These are phyloP conservation scores for Saposhnikovia divaricata DNA, from an alignment of 129 eudicot species.

Conservation along the genomic window DNA sequence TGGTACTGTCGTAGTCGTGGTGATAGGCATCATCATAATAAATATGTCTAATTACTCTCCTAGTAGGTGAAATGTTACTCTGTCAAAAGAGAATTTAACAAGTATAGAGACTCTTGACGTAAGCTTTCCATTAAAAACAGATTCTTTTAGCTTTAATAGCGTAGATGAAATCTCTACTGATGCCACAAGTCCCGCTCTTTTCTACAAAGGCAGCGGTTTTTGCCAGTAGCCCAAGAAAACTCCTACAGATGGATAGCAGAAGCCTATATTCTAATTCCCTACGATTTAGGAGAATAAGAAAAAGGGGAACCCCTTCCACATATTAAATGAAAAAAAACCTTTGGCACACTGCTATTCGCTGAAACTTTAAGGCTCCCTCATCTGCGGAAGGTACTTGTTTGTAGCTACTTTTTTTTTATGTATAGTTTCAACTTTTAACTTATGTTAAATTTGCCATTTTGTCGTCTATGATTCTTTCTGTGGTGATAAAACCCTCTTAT, in stretches of 20 bases:
- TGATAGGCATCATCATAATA: not conserved
- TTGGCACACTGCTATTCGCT: not conserved
- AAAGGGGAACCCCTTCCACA: not conserved
- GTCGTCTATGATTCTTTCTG: not conserved
- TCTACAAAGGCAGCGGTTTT: not conserved
- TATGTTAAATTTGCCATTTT: not conserved
- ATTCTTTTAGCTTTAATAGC: not conserved
- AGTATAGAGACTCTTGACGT: not conserved
- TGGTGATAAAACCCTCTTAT: not conserved
- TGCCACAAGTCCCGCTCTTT: not conserved
- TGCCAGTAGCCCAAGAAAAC: not conserved
- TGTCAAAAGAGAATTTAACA: not conserved
- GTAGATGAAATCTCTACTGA: not conserved
- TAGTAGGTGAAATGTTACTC: not conserved
- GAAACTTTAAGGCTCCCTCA: not conserved
- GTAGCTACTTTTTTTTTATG: not conserved
- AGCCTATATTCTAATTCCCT: not conserved
- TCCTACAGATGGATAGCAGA: not conserved
- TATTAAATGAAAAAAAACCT: not conserved
- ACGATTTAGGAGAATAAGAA: not conserved
- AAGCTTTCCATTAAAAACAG: not conserved
- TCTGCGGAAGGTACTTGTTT: not conserved
- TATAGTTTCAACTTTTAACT: not conserved
- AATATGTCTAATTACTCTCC: not conserved
- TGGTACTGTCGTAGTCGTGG: not conserved